These are phyloP conservation scores for Saprolegnia parasitica DNA, from an alignment of 352 stramenopile genomes.

Conservation along the genomic window DNA sequence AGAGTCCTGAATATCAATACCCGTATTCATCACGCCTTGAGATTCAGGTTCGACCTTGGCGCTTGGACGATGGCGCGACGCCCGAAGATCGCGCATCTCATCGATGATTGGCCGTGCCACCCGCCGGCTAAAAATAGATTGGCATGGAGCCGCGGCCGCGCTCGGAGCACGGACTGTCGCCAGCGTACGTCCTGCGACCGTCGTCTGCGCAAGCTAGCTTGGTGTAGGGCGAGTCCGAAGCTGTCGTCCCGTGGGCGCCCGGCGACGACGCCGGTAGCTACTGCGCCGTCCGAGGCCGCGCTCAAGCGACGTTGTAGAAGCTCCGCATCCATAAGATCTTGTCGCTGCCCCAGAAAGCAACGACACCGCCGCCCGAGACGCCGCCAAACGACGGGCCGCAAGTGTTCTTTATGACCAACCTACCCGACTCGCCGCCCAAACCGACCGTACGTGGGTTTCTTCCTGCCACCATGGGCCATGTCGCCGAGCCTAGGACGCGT, in stretches of 20 bases:
- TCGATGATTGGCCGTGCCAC: neutral
- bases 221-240: slow-evolving; percentile 6
- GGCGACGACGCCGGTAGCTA: slow-evolving; percentile 21
- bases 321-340: slow-evolving; percentile 23
- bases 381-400: neutral
- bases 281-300: neutral
- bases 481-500: neutral
- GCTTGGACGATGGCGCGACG: too few relatives aligned
- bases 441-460: neutral
- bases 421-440: slow-evolving; percentile 25
- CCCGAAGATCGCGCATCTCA: too few relatives aligned
- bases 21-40: too few relatives aligned
- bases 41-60: too few relatives aligned
- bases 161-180: neutral
- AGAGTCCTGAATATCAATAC: too few relatives aligned
- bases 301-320: slow-evolving; percentile 8
- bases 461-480: neutral
- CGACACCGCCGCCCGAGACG: neutral
- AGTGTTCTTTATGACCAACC: slow-evolving; percentile 28
- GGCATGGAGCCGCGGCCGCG: slow-evolving; percentile 3
- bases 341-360: slow-evolving; percentile 5
- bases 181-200: neutral
- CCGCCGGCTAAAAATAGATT: neutral
- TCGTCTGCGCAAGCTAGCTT: neutral
- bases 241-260: neutral